Base-by-base conservation (phyloP, 305 asterid genomes). In the Rubia peregrina region DNA sequence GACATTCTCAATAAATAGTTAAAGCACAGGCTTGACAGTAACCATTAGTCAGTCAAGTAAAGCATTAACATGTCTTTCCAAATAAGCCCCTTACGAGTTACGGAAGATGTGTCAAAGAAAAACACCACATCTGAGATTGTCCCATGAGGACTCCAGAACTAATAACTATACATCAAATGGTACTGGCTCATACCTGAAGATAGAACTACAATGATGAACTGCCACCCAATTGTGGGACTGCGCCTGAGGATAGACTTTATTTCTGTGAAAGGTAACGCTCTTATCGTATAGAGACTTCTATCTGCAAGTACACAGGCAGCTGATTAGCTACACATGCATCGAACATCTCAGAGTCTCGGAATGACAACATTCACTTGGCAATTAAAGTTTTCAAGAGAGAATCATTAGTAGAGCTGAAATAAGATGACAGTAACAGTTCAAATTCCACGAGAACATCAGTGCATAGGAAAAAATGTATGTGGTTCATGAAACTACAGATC, bases 141-240 rank as follows among this genome's bases (percentile, higher is more conserved):
- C 44, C 70, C 57, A 73, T 42, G 17, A 17, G 22, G 9, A 36
- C 44, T 41, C 33, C 14, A 44, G 73, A 63, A 72, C 26, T 26
- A 71, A n/a, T n/a, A n/a, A 60, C 17, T 19, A 51, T 70, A 56
- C 13, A 78, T 43, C 69, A 56, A 68, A 66, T 56, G 75, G 41
- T 65, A 44, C 57, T 11, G 46, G 59, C 42, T 66, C 70, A 63
- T 85, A 92, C 99, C 98, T 86, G 98, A 86, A 67, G 92, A 85
- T 79, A 85, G 78, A 78, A 94, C 97, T 69, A 91, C 87, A 83
- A 94, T 94, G 69, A 92, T 82, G 75, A 87, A 94, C 75, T 88
- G 98, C 98, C 97, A 94, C 69, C 96, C 98, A 67, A 89, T 82
- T 17, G 96, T 77, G 60, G 98, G 97, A 63, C 87, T 87, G 80